Percentiles rank a stretch among this genome's conserved stretches.
Evolutionary conservation across 176 grass and related monocot species (phyloP).

Genomic region (Paspalum notatum): DNA sequence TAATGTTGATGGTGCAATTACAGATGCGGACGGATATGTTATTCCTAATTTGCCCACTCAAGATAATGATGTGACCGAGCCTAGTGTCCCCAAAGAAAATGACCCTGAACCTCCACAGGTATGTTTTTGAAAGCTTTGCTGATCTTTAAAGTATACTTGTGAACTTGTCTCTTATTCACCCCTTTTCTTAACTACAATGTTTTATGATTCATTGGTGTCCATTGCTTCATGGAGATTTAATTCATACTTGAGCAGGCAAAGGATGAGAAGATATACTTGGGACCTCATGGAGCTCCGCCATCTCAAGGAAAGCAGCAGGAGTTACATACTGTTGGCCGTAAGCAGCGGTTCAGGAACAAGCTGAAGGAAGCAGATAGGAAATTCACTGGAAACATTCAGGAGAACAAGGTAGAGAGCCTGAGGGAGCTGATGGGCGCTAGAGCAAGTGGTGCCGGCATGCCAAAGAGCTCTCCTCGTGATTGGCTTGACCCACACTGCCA

Average conservation of each 20-base stretch:
- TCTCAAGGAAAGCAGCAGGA: slow-evolving; percentile 66
- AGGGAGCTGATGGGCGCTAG: slow-evolving; percentile 64
- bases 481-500: slow-evolving; percentile 92
- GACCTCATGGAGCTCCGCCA: slow-evolving; percentile 65
- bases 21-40: slow-evolving; percentile 88
- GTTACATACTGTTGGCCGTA: slow-evolving; percentile 52
- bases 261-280: slow-evolving; percentile 78
- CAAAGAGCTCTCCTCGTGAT: slow-evolving; percentile 57
- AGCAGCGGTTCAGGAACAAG: slow-evolving; percentile 80
- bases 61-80: slow-evolving; percentile 41
- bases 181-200: not conserved
- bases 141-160: slow-evolving; percentile 5
- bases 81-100: slow-evolving; percentile 37
- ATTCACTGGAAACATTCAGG: slow-evolving; percentile 47
- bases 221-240: slow-evolving; percentile 18
- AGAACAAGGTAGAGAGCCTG: slow-evolving; percentile 79
- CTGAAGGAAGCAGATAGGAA: slow-evolving; percentile 84
- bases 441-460: slow-evolving; percentile 26
- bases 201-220: not conserved
- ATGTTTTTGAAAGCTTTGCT: slow-evolving; percentile 11
- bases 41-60: slow-evolving; percentile 69
- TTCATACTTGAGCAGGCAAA: slow-evolving; percentile 48
- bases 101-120: slow-evolving; percentile 57
- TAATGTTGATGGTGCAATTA: slow-evolving; percentile 30
- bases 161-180: not conserved